Evolutionary conservation across 176 grass and related monocot genomes (phyloP).

Genomic region (Thalia dealbata): DNA sequence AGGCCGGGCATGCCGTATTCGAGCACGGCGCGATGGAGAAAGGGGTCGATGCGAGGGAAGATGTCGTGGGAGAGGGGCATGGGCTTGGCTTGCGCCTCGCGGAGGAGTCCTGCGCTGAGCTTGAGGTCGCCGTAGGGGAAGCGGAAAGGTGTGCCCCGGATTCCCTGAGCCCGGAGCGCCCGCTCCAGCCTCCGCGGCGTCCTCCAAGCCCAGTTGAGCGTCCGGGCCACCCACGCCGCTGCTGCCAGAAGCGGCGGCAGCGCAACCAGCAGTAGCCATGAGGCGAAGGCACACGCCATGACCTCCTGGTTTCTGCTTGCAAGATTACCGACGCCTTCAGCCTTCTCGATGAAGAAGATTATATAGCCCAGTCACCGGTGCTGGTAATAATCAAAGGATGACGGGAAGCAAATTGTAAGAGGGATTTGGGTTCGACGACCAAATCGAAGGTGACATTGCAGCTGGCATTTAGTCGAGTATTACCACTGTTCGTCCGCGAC

Average conservation of each 20-base stretch:
- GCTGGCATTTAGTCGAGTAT: no score
- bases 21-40: constrained; percentile 23
- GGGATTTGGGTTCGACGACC: no score
- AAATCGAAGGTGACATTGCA: no score
- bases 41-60: constrained; percentile 21
- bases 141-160: constrained; percentile 39
- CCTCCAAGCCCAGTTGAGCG: constrained; percentile 30
- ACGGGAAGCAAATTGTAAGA: no score
- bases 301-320: no score
- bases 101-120: constrained; percentile 16
- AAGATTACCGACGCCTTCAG: no score
- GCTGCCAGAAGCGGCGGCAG: neutral
- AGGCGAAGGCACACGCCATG: neutral
- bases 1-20: constrained; percentile 27
- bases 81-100: constrained; percentile 28
- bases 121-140: constrained; percentile 38
- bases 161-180: constrained; percentile 36
- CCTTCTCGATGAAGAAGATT: no score
- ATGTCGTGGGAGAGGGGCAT: constrained; percentile 34
- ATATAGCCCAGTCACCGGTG: no score
- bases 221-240: constrained; percentile 11
- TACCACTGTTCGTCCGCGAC: no score
- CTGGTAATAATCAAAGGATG: no score
- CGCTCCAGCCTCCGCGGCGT: constrained; percentile 23
- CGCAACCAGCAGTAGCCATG: neutral